These are phyloP conservation scores for Candida neerlandica DNA, from an alignment of 1,139 yeast genomes.

Conservation along the genomic window DNA sequence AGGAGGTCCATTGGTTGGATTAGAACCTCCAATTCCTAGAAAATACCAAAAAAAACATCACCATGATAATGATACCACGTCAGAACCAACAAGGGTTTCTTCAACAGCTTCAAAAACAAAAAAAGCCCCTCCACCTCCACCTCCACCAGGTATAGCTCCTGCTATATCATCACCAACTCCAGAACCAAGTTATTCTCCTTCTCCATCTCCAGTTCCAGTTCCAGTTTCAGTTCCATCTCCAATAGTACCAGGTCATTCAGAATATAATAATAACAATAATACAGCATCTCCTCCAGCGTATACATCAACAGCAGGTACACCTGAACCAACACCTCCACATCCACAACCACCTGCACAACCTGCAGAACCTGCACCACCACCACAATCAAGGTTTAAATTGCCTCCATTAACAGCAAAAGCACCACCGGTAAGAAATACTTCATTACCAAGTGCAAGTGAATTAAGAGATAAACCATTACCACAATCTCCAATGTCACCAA, in stretches of 20 bases:
- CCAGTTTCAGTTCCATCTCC: too few relatives aligned
- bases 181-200: constrained; percentile 11
- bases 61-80: constrained; percentile 6
- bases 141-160: constrained; percentile 28
- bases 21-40: constrained; percentile 84
- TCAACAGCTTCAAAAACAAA: constrained; percentile 25
- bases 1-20: constrained; percentile 84
- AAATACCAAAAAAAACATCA: constrained; percentile 37
- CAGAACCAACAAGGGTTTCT: constrained; percentile 15
- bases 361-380: constrained; percentile 12
- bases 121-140: constrained; percentile 53
- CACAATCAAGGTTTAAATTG: constrained; percentile 26
- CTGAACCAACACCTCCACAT: constrained; percentile 16
- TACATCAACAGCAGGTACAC: background rate
- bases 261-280: background rate
- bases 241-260: constrained; percentile 11
- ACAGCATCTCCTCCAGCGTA: constrained; percentile 18
- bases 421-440: constrained; percentile 38
- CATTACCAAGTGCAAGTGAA: constrained; percentile 21
- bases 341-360: constrained; percentile 11
- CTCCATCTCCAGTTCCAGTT: constrained; percentile 18
- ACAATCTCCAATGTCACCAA: constrained; percentile 11
- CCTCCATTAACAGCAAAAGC: constrained; percentile 29
- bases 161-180: constrained; percentile 12
- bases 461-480: constrained; percentile 11